phyloP scores from a whole-genome alignment of 768 basidiomycete genomes.

The Candolleomyces efflorescens region DNA sequence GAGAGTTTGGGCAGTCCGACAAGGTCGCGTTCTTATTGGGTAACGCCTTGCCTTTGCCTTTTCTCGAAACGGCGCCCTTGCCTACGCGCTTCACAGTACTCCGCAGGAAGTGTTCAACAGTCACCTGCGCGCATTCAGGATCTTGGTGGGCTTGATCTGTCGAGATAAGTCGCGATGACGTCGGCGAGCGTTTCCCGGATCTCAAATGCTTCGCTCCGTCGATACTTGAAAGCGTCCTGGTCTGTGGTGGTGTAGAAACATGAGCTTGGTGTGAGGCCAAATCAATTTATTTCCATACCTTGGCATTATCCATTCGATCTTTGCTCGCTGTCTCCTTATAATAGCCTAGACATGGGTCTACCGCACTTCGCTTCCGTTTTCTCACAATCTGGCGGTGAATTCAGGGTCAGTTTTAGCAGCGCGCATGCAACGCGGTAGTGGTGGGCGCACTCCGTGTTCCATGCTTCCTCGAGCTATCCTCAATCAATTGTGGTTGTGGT shows the following conservation, averaged over 20 bases:
- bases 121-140: neutral
- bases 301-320: neutral
- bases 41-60: neutral
- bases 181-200: no score
- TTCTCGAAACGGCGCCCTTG: neutral
- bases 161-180: no score
- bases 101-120: neutral
- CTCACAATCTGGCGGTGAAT: constrained; percentile 18
- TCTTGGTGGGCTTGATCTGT: no score
- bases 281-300: no score
- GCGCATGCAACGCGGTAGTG: neutral
- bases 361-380: constrained; percentile 27
- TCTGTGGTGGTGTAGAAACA: no score
- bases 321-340: constrained; percentile 16
- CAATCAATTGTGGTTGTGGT: no score
- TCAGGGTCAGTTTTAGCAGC: neutral
- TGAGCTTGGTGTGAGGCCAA: no score
- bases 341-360: constrained; percentile 38
- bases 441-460: neutral
- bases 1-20: no score
- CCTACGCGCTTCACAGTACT: neutral
- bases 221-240: no score
- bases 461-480: neutral
- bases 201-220: no score
- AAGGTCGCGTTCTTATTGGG: neutral